Base-by-base conservation (phyloP, 768 basidiomycete genomes). In the Terana coerulea region DNA sequence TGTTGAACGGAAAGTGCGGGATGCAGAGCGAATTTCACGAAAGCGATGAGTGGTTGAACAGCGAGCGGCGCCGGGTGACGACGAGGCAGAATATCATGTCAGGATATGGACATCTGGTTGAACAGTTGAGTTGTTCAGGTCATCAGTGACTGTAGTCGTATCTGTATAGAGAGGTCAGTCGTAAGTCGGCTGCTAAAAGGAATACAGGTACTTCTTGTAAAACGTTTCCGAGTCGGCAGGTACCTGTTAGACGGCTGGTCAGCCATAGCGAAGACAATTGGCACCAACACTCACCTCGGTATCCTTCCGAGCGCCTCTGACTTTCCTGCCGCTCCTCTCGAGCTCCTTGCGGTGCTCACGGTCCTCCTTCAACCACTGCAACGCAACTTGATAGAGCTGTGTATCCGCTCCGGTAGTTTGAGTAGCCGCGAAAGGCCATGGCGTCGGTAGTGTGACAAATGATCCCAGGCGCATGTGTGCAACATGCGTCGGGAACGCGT, bases 401-500 rank as follows among this genome's bases (percentile, higher is more conserved):
- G 67, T 67, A 19, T 66, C 70, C 0, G 58, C 52, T 2, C 55
- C 58, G 12, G 36, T 52, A 15, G 63, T 55, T 5, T 56, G 56
- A 39, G 62, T 64, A 35, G 58, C 9, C 53, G 67, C 55, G n/a
- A 78, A 67, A 2, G 84, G 82, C 92, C 94, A 98, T 6, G 81
- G 62, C 12, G 80, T 77, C 3, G 89, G 86, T 15, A 74, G 72
- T 1, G 79, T 83, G 11, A 83, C 72, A 49, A 94, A 82, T 11
- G 74, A 70, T 3, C 97, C 97, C 41, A 93, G 76, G 22, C 88
- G 83, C 84, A 99, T 88, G 64, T 98, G 97, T 4, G 84, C 83
- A 53, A 98, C 75, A 62, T 95, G 91, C 0, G 95, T 98, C 3
- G 97, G 95, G 72, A 95, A 98, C n/a, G 77, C 68, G 61, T 81